Evolutionary conservation across 371 early-diverging fungal genomes (phyloP), one percentile per base, ranked within the genome.

Genomic region (Mortierella sp.): DNA sequence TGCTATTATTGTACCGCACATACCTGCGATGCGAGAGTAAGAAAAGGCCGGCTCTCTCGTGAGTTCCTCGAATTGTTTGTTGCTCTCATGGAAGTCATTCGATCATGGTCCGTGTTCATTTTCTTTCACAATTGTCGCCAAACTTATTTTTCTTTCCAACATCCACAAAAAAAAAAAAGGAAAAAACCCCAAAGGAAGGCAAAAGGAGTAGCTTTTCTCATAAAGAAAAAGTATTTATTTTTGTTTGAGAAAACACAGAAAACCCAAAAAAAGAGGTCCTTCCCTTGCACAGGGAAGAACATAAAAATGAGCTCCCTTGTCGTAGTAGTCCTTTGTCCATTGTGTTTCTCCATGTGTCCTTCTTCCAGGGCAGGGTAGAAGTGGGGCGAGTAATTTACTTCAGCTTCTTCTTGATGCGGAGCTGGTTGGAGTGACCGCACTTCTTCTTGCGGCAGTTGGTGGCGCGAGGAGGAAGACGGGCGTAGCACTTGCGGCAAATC

Each of bases 391-490:
- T 70, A 24, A 63, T 85, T 88, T 82, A 88, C 82, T 88, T 89
- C 78, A 90, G 88, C 95, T 97, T 97, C 97, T 98, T 98, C 97
- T 98, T 98, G 93, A 95, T 95, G 92, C 99, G 98, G 89, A 99
- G 96, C 94, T 99, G 99, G 96, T 97, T 99, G 91, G 97, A 94
- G 95, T 98, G 99, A 80, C 99, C 99, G 91, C 99, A 99, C 96
- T 98, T 98, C 95, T 96, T 97, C 98, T 99, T 99, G 88, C 99
- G 96, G 96, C 99, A 99, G 98, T 99, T 99, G 92, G 98, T 98
- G 85, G 99, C 99, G 93, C 99, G 97, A 84, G 98, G 98, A 80
- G 99, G 99, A 81, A 99, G 96, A 91, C 99, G 98, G 81, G 99
- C 99, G 91, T 99, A 99, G 94, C 99, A 98, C 93, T 99, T 99